Evolutionary conservation across 805 yeast species (phyloP), one percentile per base, ranked within the genome.

Genomic region (Wickerhamiella australiensis): DNA sequence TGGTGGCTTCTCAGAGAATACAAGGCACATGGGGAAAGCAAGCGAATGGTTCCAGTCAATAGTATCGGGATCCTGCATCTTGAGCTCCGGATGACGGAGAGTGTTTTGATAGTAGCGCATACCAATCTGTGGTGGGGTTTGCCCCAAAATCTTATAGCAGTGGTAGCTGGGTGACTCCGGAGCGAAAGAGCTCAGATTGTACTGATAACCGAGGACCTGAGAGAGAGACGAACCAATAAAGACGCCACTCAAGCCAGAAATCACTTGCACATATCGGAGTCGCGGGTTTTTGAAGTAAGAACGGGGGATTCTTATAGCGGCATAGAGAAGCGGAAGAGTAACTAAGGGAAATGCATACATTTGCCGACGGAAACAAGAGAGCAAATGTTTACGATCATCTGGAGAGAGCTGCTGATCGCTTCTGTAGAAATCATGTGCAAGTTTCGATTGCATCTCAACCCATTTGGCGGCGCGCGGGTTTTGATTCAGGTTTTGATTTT

Each of bases 81-180:
- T 54, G 18, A 55, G 47, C 12, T 51, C 47, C 9, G 57, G 57
- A 33, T 46, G 41, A 37, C 36, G 23, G 5, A 57, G 53, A 2
- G 59, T 55, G 49, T 55, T 36, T 5, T 47, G 18, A 41, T 50
- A 58, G 54, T 58, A 58, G 9, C 54, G 54, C 36, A 54, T 17
- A 15, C 60, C 60, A 13, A 58, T 40, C 13, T 58, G 60, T 2
- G 61, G 54, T 4, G 59, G 59, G 26, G 51, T 51, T 31, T n/a
- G 43, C 23, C 54, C 52, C 37, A 58, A 46, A 15, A 42, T 33
- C 13, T 18, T 17, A 50, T 57, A 58, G 12, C 56, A 55, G 12
- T 43, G 33, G 12, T 20, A 37, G 1, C 51, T 54, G 5, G 53
- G 35, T 5, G 50, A 42, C 22, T 49, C 47, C 13, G 29, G 17